Base-by-base conservation (phyloP, 1,139 yeast genomes). In the Fermentozyma sake region DNA sequence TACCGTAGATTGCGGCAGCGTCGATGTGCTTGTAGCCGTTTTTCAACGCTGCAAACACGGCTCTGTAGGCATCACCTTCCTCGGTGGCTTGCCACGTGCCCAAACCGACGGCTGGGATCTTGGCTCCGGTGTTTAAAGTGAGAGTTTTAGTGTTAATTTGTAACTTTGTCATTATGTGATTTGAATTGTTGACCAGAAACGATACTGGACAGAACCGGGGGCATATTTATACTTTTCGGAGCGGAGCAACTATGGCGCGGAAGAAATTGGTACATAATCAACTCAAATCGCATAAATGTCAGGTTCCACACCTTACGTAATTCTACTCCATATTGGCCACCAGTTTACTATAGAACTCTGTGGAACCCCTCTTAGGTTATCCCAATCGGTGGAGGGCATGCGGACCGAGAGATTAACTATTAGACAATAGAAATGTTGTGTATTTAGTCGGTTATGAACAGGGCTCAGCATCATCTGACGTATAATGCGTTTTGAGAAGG, bases 11-110 rank as follows among this genome's bases (percentile, higher is more conserved):
- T 24, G 75, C 75, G 23, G 94, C 94, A 31, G 86, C 73, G 52
- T 84, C 94, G 37, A 84, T 79, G 58, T 83, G 95, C 41, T 78
- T 70, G 56, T 82, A 82, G 11, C 94, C 94, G 16, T 68, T 60
- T 43, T 73, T 64, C 39, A 85, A 57, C 1, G 94, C 95, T 20
- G 66, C 53, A 33, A 71, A 56, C 16, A 76, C 82, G 12, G 91
- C 72, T 14, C 65, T 56, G 46, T 75, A 72, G n/a, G 71, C 77
- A 34, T 76, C 84, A 29, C 72, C 76, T 22, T 69, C 66, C 15
- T 69, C 68, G 12, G 72, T 55, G 10, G 86, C 70, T 51, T 71
- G 70, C 86, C 87, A 83, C n/a, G 94, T 83, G 21, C 94, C 93
- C 23, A 82, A 64, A 2, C 87, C 93, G 33, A 83, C 52, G 15